Conservation (phyloP, 192 early-diverging fungal species). For the Rhizophagus prolifer region DNA sequence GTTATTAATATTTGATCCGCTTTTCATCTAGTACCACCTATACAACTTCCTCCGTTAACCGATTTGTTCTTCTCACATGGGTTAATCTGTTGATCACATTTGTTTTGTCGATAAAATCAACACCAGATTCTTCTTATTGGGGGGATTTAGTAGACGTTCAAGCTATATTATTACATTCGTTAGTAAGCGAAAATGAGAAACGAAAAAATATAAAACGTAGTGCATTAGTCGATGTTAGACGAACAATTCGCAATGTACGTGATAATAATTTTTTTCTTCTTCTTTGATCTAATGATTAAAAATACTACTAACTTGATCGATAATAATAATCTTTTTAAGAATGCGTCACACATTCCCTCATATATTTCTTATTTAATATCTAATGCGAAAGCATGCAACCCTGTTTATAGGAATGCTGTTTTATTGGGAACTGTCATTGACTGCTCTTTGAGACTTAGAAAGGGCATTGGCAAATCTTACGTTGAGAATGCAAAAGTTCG, state of each 20-base stretch:
- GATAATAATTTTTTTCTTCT: neutral
- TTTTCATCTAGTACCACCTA: conserved; percentile 4
- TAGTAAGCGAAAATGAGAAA: conserved; percentile 44
- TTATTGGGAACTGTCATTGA: conserved; percentile 65
- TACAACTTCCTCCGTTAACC: conserved; percentile 52
- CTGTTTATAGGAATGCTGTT: conserved; percentile 50
- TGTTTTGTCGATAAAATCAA: conserved; percentile 23
- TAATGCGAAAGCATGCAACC: conserved; percentile 41
- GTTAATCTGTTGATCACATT: conserved; percentile 49
- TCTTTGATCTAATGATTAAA: neutral
- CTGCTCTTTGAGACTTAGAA: conserved; percentile 50
- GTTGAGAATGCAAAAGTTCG: conserved; percentile 17
- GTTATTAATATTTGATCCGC: conserved; percentile 18
- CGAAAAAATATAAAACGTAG: conserved; percentile 55
- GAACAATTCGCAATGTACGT: conserved; percentile 50
- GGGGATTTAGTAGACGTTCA: conserved; percentile 44
- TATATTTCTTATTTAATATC: conserved; percentile 49
- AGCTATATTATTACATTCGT: conserved; percentile 51
- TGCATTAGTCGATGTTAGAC: conserved; percentile 56
- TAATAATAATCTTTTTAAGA: conserved; percentile 33
- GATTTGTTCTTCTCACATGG: conserved; percentile 68
- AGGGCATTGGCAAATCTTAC: conserved; percentile 28
- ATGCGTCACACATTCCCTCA: conserved; percentile 49
- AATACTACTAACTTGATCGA: neutral
- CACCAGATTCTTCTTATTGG: conserved; percentile 32